Percentiles rank a stretch among this genome's conserved stretches.
Conservation (phyloP, 495 filamentous ascomycete genomes). For the Xylaria intraflava region DNA sequence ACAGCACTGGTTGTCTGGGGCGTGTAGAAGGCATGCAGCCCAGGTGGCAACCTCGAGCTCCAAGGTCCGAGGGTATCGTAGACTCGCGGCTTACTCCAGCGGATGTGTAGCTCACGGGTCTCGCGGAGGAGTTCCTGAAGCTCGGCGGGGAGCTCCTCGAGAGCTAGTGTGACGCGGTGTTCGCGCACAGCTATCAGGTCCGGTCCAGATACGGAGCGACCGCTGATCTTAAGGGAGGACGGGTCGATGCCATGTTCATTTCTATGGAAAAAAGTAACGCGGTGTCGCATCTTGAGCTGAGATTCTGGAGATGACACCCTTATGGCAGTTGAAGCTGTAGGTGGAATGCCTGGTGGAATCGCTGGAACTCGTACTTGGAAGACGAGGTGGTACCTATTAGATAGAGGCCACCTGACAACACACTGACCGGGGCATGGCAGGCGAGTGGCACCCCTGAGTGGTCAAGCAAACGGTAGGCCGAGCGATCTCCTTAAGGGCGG, state of each 20-base stretch:
- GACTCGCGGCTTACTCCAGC: slow-evolving; percentile 58
- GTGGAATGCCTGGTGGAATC: too few species aligned
- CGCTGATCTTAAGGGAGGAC: slow-evolving; percentile 47
- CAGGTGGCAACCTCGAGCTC: slow-evolving; percentile 64
- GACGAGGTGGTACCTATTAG: too few species aligned
- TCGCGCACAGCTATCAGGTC: slow-evolving; percentile 65
- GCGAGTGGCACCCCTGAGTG: too few species aligned
- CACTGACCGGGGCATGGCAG: too few species aligned
- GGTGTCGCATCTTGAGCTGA: slow-evolving; percentile 62
- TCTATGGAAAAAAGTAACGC: slow-evolving; percentile 73
- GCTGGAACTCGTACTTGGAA: too few species aligned
- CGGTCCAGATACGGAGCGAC: slow-evolving; percentile 44
- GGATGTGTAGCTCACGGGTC: slow-evolving; percentile 68
- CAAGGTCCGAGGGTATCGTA: slow-evolving; percentile 63
- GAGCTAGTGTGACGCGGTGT: slow-evolving; percentile 66
- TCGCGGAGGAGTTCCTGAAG: slow-evolving; percentile 56
- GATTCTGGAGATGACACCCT: not conserved
- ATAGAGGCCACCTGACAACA: too few species aligned
- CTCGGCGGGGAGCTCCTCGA: slow-evolving; percentile 68
- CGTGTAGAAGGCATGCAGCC: slow-evolving; percentile 77
- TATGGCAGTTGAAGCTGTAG: too few species aligned
- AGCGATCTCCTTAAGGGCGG: too few species aligned
- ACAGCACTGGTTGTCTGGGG: slow-evolving; percentile 32
- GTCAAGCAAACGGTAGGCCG: too few species aligned
- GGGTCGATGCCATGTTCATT: slow-evolving; percentile 55